Base-by-base conservation (phyloP, 192 early-diverging fungal species). In the Martensiomyces pterosporus region DNA sequence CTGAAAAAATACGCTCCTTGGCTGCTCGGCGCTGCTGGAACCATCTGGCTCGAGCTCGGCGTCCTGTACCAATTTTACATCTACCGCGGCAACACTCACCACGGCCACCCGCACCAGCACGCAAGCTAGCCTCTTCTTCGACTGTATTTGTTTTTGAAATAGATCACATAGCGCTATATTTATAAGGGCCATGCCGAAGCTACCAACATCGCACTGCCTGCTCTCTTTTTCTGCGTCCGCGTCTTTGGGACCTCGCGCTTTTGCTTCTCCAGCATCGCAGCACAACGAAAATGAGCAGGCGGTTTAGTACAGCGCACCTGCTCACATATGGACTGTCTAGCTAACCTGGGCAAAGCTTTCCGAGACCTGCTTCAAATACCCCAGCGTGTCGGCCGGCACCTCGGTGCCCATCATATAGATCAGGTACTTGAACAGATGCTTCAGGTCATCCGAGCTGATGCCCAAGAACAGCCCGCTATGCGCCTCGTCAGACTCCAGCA, bases 11-110 rank as follows among this genome's bases (percentile, higher is more conserved):
- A 92, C 58, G 55, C 64, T 3, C 54, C 72, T 4, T 92, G 89
- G 89, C 71, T 88, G 49, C 29, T 86, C 25, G 89, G 89, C 10
- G 83, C 80, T 24, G 63, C 75, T 6, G 79, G 81, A 16, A 89
- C 87, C 1, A 51, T 91, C 37, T 32, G 82, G 38, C 84, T 89
- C 52, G 89, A 91, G 46, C 82, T 86, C 38, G 78, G 75, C 14
- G 80, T 89, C 22, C 83, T 85, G 55, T 67, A 78, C 43, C 84
- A 86, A 40, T 86, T 86, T 27, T 77, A 80, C 39, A 45, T 79
- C 6, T 86, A 86, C 55, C 50, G 47, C 22, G 24, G 43, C 32
- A 24, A 33, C 24, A 32, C 14, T 18, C 36, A 56, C 18, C 16
- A 32, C 3, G 33, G 54, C 13, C 67, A 75, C 12, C 55, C 71